Base-by-base conservation (phyloP, 2,329 filamentous ascomycete genomes). In the Didymosphaeria variabile region DNA sequence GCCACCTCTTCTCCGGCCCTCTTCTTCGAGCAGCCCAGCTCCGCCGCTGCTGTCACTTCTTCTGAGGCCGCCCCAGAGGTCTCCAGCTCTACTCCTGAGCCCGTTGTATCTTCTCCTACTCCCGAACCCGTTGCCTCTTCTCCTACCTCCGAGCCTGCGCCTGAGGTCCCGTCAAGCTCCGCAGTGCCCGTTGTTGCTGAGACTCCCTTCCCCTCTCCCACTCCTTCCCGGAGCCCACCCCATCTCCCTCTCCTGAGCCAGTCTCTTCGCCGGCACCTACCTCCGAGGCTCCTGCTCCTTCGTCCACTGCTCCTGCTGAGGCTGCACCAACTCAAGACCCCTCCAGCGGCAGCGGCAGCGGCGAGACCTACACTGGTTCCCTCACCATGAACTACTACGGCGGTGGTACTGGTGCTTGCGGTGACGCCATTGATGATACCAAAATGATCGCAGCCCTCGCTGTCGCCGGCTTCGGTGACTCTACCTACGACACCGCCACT, bases 311-410 rank as follows among this genome's bases (percentile, higher is more conserved):
- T 15, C 46, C 50, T 26, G 54, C 56, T 61, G 29, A 23, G 21
- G 59, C 57, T 49, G 51, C 45, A 13, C 57, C 65, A 21, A 44
- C 58, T n/a, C 40, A 57, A 53, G 36, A 61, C 44, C 47, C 63
- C 23, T 50, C 57, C 40, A 57, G 52, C 45, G 55, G 45, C 46
- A 42, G 58, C 60, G 50, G 50, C 32, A 36, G 38, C 51, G 65
- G 67, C 42, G 49, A 60, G 21, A n/a, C 15, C 5, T 67, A 61
- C 67, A n/a, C 36, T 23, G 56, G 70, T 29, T 72, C 76, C 63
- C 67, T 77, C 42, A 79, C 76, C 63, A 68, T 76, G 68, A 76
- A 79, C 67, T 67, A 73, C 66, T 71, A 68, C 66, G 58, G 46
- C 3, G 73, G 72, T 44, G 72, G 54, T 34, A 29, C 54, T 34